Base-by-base conservation (phyloP, 2,329 filamentous ascomycete species). In the Dryadomyces sulphureus region DNA sequence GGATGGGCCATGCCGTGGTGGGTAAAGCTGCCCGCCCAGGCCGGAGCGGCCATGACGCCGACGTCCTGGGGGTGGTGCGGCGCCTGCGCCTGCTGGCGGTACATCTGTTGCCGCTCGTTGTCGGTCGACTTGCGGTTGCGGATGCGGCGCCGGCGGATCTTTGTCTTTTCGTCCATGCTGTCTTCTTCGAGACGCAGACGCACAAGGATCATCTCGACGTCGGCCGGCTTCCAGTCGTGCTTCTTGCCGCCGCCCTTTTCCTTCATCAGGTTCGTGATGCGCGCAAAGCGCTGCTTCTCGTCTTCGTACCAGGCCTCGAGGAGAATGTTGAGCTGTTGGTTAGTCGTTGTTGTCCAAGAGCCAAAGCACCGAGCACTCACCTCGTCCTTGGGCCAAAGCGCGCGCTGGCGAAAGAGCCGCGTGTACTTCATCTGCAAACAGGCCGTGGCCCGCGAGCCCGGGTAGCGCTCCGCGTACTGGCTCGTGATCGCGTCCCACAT, bases 391-490 rank as follows among this genome's bases (percentile, higher is more conserved):
- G 69, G 63, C 72, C 72, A 76, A 1, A 65, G 56, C 12, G 66
- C 61, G 45, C 69, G 68, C 50, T 67, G 70, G 45, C 67, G 59
- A 19, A 73, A 66, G 3, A 66, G 66, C 7, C 73, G 65, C 12
- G 67, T 67, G 36, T 74, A 64, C 54, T 69, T 72, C 73, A 77
- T 77, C 53, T 77, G 73, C 5, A 77, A 61, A 43, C 66, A 65
- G 42, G 72, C 68, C 50, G 71, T 54, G 39, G 16, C 52, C 47
- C 36, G 47, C 54, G 21, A 17, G 11, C 34, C 43, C 3, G 48
- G 35, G 6, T 60, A 61, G 14, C 59, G 59, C 49, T 64, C 60
- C 9, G 48, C 48, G 49, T 64, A 76, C 47, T 68, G 65, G 5
- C 55, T 56, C 42, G 66, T 63, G 48, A 77, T 75, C 35, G 64